Conservation (phyloP, 495 filamentous ascomycete genomes). For the Podospora appendiculata region DNA sequence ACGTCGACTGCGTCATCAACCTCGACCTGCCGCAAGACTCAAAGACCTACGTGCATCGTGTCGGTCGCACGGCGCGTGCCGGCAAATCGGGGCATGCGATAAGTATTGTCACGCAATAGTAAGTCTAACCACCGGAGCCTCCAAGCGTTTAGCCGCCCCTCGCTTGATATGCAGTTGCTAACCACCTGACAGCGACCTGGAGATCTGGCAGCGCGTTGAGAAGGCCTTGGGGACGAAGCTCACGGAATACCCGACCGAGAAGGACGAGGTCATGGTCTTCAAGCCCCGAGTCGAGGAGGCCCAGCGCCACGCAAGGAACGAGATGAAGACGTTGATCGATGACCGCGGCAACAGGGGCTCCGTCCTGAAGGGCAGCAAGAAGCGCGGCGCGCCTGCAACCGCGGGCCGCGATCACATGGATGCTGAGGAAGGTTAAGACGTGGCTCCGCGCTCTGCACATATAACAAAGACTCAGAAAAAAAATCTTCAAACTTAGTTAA, state of each 20-base stretch:
- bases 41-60: conserved; percentile 93
- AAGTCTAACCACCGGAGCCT: conserved; percentile 1
- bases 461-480: not conserved
- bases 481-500: not conserved
- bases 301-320: conserved; percentile 67
- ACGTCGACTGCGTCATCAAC: conserved; percentile 84
- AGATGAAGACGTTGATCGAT: conserved; percentile 80
- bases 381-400: conserved; percentile 38
- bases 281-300: conserved; percentile 73
- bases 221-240: conserved; percentile 70
- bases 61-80: conserved; percentile 87
- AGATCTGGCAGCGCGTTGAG: conserved; percentile 81
- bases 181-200: conserved; percentile 51
- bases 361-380: conserved; percentile 47
- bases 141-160: too few relatives aligned
- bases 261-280: conserved; percentile 86
- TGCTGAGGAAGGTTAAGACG: conserved; percentile 58
- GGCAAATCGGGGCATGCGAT: conserved; percentile 81
- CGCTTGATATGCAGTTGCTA: not conserved
- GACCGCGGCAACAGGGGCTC: conserved; percentile 61
- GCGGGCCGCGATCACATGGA: conserved; percentile 65
- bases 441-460: too few relatives aligned
- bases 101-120: conserved; percentile 78
- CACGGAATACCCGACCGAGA: conserved; percentile 50
- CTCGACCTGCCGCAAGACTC: conserved; percentile 74